These are phyloP conservation scores for Codiaeum variegatum DNA, from an alignment of 441 rosid genomes.

Conservation along the genomic window DNA sequence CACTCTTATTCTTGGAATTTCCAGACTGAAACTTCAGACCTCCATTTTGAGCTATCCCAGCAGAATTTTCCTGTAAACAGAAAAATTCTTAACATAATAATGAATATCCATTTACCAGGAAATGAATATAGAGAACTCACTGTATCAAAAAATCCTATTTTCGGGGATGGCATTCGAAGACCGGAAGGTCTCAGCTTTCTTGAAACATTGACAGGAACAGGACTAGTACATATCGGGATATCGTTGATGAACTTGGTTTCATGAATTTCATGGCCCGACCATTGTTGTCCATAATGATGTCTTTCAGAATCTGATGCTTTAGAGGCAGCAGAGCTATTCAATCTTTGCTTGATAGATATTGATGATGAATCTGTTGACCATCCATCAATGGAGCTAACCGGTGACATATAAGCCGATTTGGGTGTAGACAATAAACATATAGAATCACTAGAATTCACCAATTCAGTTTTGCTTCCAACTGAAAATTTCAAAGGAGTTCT, in stretches of 20 bases:
- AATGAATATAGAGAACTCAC: slow-evolving; percentile 40
- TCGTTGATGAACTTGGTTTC: slow-evolving; percentile 16
- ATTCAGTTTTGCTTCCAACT: slow-evolving; percentile 13
- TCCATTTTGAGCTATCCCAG: slow-evolving; percentile 19
- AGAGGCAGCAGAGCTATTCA: slow-evolving; percentile 30
- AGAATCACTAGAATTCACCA: slow-evolving; percentile 19
- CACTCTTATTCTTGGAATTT: slow-evolving; percentile 12
- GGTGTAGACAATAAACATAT: slow-evolving; percentile 17
- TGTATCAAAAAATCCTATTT: slow-evolving; percentile 89
- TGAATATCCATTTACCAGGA: not conserved
- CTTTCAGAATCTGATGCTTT: slow-evolving; percentile 19
- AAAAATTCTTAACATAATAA: not conserved
- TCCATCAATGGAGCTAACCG: slow-evolving; percentile 57
- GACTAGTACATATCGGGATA: slow-evolving; percentile 13
- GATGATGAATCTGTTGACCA: slow-evolving; percentile 49
- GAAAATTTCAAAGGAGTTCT: slow-evolving; percentile 26
- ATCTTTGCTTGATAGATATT: slow-evolving; percentile 38
- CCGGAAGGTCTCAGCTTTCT: slow-evolving; percentile 54
- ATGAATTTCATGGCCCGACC: slow-evolving; percentile 25
- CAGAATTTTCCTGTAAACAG: slow-evolving; percentile 26
- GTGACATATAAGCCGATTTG: slow-evolving; percentile 30
- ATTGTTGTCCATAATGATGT: slow-evolving; percentile 20
- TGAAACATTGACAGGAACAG: slow-evolving; percentile 11
- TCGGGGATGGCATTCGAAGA: slow-evolving; percentile 89
- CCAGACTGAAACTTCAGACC: slow-evolving; percentile 27